Percentiles rank a stretch among this genome's conserved stretches.
These are phyloP conservation scores for Yamadazyma phyllophila DNA, from an alignment of 805 yeast species.

Conservation along the genomic window DNA sequence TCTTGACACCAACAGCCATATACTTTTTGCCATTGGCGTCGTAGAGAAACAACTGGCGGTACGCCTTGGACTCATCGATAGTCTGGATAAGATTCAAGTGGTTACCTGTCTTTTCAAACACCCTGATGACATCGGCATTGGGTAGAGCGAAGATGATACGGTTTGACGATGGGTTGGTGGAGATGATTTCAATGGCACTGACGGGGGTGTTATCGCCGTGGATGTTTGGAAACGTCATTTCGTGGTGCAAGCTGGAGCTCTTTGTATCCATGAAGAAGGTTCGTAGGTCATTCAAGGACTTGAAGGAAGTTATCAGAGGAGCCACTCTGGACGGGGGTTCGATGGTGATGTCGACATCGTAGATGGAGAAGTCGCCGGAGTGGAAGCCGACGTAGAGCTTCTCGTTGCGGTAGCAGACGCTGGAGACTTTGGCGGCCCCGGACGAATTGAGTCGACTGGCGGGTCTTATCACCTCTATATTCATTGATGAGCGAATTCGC, in stretches of 20 bases:
- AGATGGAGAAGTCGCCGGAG: slow-evolving; percentile 35
- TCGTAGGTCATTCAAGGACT: slow-evolving; percentile 25
- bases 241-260: slow-evolving; percentile 16
- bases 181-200: slow-evolving; percentile 11
- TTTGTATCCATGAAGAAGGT: slow-evolving; percentile 12
- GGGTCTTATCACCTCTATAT: slow-evolving; percentile 39
- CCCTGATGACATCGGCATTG: slow-evolving; percentile 21
- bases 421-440: slow-evolving; percentile 19
- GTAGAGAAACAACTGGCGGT: slow-evolving; percentile 17
- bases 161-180: slow-evolving; percentile 11
- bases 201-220: slow-evolving; percentile 14
- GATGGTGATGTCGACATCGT: slow-evolving; percentile 17
- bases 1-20: slow-evolving; percentile 28
- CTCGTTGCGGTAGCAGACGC: slow-evolving; percentile 19
- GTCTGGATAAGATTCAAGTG: slow-evolving; percentile 32
- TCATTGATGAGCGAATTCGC: slow-evolving; percentile 19
- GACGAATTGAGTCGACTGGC: slow-evolving; percentile 32
- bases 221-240: slow-evolving; percentile 18
- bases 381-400: slow-evolving; percentile 30
- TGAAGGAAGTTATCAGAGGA: slow-evolving; percentile 18
- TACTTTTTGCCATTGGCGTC: slow-evolving; percentile 19
- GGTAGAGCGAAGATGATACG: slow-evolving; percentile 26
- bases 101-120: slow-evolving; percentile 30
- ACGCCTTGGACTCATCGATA: slow-evolving; percentile 24
- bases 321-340: slow-evolving; percentile 11